Percentiles rank a stretch among this genome's conserved stretches.
phyloP scores from a whole-genome alignment of 2,329 filamentous ascomycete genomes.

The Sclerotinia nivalis region DNA sequence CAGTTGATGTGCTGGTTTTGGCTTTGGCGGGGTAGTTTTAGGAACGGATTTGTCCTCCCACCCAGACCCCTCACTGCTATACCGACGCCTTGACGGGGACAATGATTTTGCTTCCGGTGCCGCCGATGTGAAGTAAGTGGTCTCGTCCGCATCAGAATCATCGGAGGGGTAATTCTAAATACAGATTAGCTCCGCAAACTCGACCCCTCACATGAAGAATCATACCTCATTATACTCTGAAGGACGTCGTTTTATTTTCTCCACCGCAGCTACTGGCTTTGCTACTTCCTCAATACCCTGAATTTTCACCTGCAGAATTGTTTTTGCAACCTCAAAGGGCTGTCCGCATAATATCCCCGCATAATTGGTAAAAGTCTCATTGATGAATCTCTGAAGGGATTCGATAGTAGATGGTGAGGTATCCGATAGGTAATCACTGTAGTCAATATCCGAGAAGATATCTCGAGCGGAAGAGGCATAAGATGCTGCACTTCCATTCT shows the following conservation, averaged over 20 bases:
- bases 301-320: slow-evolving; percentile 74
- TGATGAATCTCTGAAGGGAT: slow-evolving; percentile 73
- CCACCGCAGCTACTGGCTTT: slow-evolving; percentile 27
- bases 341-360: slow-evolving; percentile 85
- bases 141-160: slow-evolving; percentile 74
- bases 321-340: slow-evolving; percentile 97
- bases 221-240: slow-evolving; percentile 36
- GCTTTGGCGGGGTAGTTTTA: slow-evolving; percentile 41
- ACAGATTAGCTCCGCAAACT: slow-evolving; percentile 26
- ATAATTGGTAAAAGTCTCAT: slow-evolving; percentile 91
- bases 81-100: slow-evolving; percentile 40
- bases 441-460: slow-evolving; percentile 87
- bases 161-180: slow-evolving; percentile 53
- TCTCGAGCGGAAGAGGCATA: slow-evolving; percentile 72
- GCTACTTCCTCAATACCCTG: slow-evolving; percentile 45
- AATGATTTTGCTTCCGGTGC: slow-evolving; percentile 47
- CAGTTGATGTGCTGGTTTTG: slow-evolving; percentile 58
- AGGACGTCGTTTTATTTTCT: slow-evolving; percentile 18
- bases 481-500: slow-evolving; percentile 47
- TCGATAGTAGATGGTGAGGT: slow-evolving; percentile 73
- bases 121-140: slow-evolving; percentile 77
- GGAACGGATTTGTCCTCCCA: slow-evolving; percentile 34
- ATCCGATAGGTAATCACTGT: slow-evolving; percentile 81
- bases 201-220: slow-evolving; percentile 2
- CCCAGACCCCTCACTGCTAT: slow-evolving; percentile 28